Conservation (phyloP, 1,139 yeast species). For the Yamadazyma membranifaciens region DNA sequence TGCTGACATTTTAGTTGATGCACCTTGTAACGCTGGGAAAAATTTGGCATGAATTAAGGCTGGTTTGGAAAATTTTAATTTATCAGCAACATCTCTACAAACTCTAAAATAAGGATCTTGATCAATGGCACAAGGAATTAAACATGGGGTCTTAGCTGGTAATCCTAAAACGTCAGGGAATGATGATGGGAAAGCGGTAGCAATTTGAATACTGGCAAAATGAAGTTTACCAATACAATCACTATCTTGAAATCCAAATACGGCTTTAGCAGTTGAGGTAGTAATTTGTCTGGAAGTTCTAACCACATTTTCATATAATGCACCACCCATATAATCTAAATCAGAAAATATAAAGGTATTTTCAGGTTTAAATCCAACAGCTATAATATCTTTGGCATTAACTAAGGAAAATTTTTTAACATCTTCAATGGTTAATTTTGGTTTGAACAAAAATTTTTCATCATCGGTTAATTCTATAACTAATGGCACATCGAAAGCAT, state of each 20-base stretch:
- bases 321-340: slow-evolving; percentile 88
- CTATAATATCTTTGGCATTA: slow-evolving; percentile 90
- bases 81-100: slow-evolving; percentile 95
- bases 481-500: slow-evolving; percentile 95
- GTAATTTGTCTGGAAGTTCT: slow-evolving; percentile 95
- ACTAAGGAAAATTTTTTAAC: slow-evolving; percentile 76
- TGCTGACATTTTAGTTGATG: slow-evolving; percentile 96
- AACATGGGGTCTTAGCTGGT: slow-evolving; percentile 85
- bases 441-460: slow-evolving; percentile 95
- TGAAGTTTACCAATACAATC: slow-evolving; percentile 95
- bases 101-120: slow-evolving; percentile 99
- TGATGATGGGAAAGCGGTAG: slow-evolving; percentile 93
- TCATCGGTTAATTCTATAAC: slow-evolving; percentile 96
- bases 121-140: slow-evolving; percentile 99
- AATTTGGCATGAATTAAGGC: slow-evolving; percentile 91
- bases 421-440: slow-evolving; percentile 80
- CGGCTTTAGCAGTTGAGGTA: slow-evolving; percentile 92
- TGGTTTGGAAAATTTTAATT: slow-evolving; percentile 87
- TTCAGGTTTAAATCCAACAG: slow-evolving; percentile 91
- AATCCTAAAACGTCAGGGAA: slow-evolving; percentile 91
- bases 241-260: slow-evolving; percentile 94
- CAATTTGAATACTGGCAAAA: slow-evolving; percentile 94
- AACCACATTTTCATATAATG: slow-evolving; percentile 91
- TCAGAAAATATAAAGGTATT: slow-evolving; percentile 95
- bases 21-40: slow-evolving; percentile 98